Conservation (phyloP, 257 asterid genomes). For the Anisodus tanguticus region DNA sequence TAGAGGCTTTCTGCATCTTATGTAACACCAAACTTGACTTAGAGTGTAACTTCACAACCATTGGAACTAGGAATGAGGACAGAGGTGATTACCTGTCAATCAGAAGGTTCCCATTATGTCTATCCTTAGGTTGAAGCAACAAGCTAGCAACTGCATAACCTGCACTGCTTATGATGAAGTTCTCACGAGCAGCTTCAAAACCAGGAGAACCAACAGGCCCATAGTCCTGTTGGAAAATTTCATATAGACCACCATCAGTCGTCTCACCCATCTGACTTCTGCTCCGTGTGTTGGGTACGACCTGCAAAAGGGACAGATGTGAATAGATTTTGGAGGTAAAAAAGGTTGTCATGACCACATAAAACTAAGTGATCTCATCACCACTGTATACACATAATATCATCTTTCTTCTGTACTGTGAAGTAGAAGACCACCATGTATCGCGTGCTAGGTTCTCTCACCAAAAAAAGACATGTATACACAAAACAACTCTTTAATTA, state of each 20-base stretch:
- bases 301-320: conserved; percentile 54
- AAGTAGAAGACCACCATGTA: conserved; percentile 17
- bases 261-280: conserved; percentile 99
- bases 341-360: conserved; percentile 11
- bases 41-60: conserved; percentile 16
- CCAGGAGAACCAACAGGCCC: conserved; percentile 97
- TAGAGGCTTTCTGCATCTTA: neutral
- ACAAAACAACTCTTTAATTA: neutral
- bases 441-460: conserved; percentile 13
- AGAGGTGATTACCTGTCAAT: conserved; percentile 76
- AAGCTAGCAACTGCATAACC: conserved; percentile 99
- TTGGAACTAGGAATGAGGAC: neutral
- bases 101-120: conserved; percentile 98
- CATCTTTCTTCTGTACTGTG: neutral
- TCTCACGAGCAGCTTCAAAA: conserved; percentile 97
- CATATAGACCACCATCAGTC: conserved; percentile 96
- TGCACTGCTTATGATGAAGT: conserved; percentile 96
- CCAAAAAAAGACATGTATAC: neutral
- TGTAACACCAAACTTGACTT: conserved; percentile 13
- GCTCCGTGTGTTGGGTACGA: conserved; percentile 93
- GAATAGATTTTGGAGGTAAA: conserved; percentile 17
- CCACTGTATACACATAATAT: neutral
- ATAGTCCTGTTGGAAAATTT: conserved; percentile 97
- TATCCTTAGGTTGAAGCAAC: conserved; percentile 99
- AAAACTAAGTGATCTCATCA: conserved; percentile 20